phyloP scores from a whole-genome alignment of 1,284 basidiomycete species.

The Moesziomyces globuligerus region DNA sequence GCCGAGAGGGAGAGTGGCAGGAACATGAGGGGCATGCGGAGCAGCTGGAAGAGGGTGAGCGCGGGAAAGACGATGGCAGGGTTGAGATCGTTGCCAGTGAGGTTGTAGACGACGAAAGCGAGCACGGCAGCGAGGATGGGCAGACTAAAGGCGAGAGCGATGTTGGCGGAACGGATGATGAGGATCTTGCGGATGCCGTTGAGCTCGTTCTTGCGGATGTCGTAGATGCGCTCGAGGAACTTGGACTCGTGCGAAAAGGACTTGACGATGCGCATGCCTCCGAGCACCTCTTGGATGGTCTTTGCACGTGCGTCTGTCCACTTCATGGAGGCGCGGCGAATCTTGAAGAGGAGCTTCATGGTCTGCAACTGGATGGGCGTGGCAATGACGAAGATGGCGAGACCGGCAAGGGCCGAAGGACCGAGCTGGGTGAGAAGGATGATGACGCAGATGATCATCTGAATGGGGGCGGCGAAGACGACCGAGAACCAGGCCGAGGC shows the following conservation, averaged over 20 bases:
- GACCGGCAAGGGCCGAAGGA: slow-evolving; percentile 82
- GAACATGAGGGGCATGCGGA: slow-evolving; percentile 80
- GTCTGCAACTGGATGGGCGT: slow-evolving; percentile 77
- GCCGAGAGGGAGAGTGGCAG: slow-evolving; percentile 63
- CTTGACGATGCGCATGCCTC: slow-evolving; percentile 67
- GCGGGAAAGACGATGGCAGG: slow-evolving; percentile 70
- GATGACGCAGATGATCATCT: slow-evolving; percentile 70
- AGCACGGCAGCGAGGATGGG: slow-evolving; percentile 85
- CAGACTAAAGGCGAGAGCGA: slow-evolving; percentile 76
- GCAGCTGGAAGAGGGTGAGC: slow-evolving; percentile 69
- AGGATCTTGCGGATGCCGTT: slow-evolving; percentile 80
- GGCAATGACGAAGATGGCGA: slow-evolving; percentile 76
- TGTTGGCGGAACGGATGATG: slow-evolving; percentile 78
- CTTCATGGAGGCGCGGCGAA: slow-evolving; percentile 81
- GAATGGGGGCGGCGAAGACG: slow-evolving; percentile 76
- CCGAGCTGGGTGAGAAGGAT: slow-evolving; percentile 79
- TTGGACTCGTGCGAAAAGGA: slow-evolving; percentile 60
- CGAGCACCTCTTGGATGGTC: slow-evolving; percentile 64
- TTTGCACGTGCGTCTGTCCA: slow-evolving; percentile 80
- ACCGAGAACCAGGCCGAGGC: slow-evolving; percentile 82
- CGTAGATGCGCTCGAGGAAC: slow-evolving; percentile 74
- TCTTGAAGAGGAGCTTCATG: slow-evolving; percentile 79
- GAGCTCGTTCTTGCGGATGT: slow-evolving; percentile 80
- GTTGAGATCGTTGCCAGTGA: slow-evolving; percentile 76
- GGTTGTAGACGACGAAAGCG: slow-evolving; percentile 83